Base-by-base conservation (phyloP, 2,329 filamentous ascomycete genomes). In the Dothistroma septosporum region DNA sequence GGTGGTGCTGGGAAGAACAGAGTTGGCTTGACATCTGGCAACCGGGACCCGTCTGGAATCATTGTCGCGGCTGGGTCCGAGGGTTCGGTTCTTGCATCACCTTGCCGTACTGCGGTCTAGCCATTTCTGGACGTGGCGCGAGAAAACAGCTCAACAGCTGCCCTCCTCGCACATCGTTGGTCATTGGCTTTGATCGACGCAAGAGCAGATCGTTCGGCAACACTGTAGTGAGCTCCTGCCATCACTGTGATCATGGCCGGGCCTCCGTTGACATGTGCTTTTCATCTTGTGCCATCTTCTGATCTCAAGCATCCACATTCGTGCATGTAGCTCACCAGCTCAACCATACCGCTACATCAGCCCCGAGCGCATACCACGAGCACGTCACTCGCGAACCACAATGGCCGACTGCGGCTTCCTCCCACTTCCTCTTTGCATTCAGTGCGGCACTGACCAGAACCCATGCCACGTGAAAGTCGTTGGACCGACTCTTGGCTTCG, bases 381-480 rank as follows among this genome's bases (percentile, higher is more conserved):
- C 41, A 44, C 41, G 4, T 19, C n/a, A 44, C 41, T 9, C n/a
- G 6, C 24, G 21, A 41, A 31, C 55, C 54, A 55, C 22, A 46
- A 66, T 67, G 63, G 63, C 59, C n/a, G 67, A 68, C 59, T 67
- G 66, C 59, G 61, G 59, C 55, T 70, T 68, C 59, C 64, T 73
- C 37, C 69, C 69, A n/a, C 52, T 73, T 16, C 72, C 72, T 6
- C 58, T 75, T 22, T 75, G 73, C 62, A 72, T 75, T 48, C 73
- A 75, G 58, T 75, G 73, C 62, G 73, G 73, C 31, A 73, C 68
- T 37, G 58, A 76, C 48, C 72, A 76, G 58, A 75, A 75, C 52
- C 73, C 73, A 21, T 76, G 74, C 65, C 72, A 76, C 55, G 64
- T 74, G 60, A 76, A 76, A 53, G 64, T 76, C 9, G 73, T 76